These are phyloP conservation scores for Lepiota brunneoincarnata DNA, from an alignment of 768 basidiomycete species.

Conservation along the genomic window DNA sequence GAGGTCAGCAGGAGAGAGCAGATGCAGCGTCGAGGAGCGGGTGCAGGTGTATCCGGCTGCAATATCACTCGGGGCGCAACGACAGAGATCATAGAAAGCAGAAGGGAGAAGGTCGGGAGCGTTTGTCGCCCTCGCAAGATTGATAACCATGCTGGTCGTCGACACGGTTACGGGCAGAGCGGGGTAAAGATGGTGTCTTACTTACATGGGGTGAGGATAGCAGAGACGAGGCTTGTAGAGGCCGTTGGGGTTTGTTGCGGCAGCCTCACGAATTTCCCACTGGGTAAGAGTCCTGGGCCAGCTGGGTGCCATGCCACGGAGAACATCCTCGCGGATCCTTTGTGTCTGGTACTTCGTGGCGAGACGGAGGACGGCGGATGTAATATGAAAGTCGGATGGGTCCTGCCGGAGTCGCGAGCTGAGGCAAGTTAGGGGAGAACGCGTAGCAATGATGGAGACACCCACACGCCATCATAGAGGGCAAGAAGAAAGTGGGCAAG, in stretches of 20 bases:
- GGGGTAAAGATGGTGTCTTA: conserved; percentile 9
- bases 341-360: conserved; percentile 63
- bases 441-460: conserved; percentile 7
- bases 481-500: conserved; percentile 58
- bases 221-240: conserved; percentile 52
- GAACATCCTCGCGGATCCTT: conserved; percentile 53
- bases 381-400: conserved; percentile 45
- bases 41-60: conserved; percentile 46
- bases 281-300: conserved; percentile 64
- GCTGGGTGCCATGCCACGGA: conserved; percentile 45
- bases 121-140: conserved; percentile 56
- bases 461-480: conserved; percentile 72
- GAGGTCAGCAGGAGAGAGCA: conserved; percentile 52
- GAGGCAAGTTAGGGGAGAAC: not conserved
- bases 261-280: conserved; percentile 71
- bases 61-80: conserved; percentile 60
- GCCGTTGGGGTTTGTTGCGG: conserved; percentile 45
- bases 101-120: conserved; percentile 63
- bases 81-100: conserved; percentile 80
- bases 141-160: conserved; percentile 55
- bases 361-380: conserved; percentile 58
- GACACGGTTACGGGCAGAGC: conserved; percentile 4
- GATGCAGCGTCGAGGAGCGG: conserved; percentile 32
- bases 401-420: conserved; percentile 49
- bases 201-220: conserved; percentile 71